Base-by-base conservation (phyloP, 306 rosid genomes). In the Trichosanthes cucumerina region DNA sequence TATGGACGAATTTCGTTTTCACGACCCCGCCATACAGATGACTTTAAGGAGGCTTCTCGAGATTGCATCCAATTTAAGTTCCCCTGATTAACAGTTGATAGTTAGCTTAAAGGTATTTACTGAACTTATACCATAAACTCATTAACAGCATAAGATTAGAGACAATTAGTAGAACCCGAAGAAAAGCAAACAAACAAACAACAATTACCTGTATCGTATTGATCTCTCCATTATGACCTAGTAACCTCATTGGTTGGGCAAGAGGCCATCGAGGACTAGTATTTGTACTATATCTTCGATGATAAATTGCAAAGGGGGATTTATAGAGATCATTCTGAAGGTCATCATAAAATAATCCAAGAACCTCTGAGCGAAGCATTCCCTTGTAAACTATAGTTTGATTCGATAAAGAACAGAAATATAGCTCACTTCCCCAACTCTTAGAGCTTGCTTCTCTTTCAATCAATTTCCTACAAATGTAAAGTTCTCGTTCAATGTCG, bases 201-300 rank as follows among this genome's bases (percentile, higher is more conserved):
- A 84, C 10, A 73, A 52, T 79, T 82, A 95, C 98, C 98, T 95
- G 98, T 83, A 95, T 86, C 76, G 98, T 95, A 83, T 95, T 95
- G 78, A 95, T 95, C 88, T 95, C 98, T 89, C 97, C 98, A 46
- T 95, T 95, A 64, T 95, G 98, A 81, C 98, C 98, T 80, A 95
- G 96, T 83, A 95, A 87, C 85, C 98, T 89, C 98, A 95, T 95
- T 81, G 98, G 98, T 84, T 95, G 98, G 31, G 98, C 98, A 83
- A 95, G 98, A 83, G 98, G 98, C 98, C 98, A 95, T 81, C 97
- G 88, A 54, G 98, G 98, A 87, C 90, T 92, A 84, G 98, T 95
- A 86, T 95, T 95, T 38, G 98, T 95, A 88, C 98, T 95, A 83
- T 88, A 95, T 88, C 98, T 89, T 79, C 98, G 91, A 88, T 95